Evolutionary conservation across 2,329 filamentous ascomycete genomes (phyloP).

Genomic region (Neodidymelliopsis sp.): DNA sequence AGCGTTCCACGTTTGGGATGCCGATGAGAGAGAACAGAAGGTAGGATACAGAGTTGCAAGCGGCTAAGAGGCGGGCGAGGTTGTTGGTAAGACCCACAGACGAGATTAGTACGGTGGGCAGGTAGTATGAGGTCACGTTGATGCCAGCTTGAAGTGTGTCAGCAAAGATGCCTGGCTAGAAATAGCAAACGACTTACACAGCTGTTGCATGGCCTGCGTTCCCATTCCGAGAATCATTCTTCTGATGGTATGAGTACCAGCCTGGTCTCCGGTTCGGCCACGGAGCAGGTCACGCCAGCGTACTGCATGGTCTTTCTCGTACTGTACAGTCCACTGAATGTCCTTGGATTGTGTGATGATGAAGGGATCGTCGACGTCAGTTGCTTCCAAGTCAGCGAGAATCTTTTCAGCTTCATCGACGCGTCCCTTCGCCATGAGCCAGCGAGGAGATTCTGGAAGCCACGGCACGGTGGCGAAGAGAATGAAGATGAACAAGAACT

Average conservation of each 20-base stretch:
- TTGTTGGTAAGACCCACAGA: slow-evolving; percentile 62
- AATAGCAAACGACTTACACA: slow-evolving; percentile 44
- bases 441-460: slow-evolving; percentile 57
- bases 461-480: slow-evolving; percentile 56
- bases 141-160: slow-evolving; percentile 31
- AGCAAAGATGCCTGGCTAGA: not conserved
- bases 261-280: slow-evolving; percentile 53
- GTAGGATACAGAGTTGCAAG: slow-evolving; percentile 61
- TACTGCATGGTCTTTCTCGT: slow-evolving; percentile 59
- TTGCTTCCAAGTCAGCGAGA: slow-evolving; percentile 58
- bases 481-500: slow-evolving; percentile 59
- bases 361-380: slow-evolving; percentile 54
- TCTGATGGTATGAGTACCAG: slow-evolving; percentile 59
- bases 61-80: slow-evolving; percentile 63
- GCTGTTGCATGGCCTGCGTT: slow-evolving; percentile 61
- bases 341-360: slow-evolving; percentile 54
- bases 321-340: slow-evolving; percentile 58
- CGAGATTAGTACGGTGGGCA: slow-evolving; percentile 66
- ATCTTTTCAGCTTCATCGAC: slow-evolving; percentile 58
- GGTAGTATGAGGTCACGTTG: slow-evolving; percentile 57
- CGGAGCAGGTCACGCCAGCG: slow-evolving; percentile 60
- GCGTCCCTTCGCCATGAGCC: slow-evolving; percentile 56
- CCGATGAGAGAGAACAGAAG: slow-evolving; percentile 57
- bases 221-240: slow-evolving; percentile 62
- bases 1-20: slow-evolving; percentile 58